Percentiles rank a stretch among this genome's conserved stretches.
Conservation (phyloP, 208 protist species). For the Trypanosoma avium region DNA sequence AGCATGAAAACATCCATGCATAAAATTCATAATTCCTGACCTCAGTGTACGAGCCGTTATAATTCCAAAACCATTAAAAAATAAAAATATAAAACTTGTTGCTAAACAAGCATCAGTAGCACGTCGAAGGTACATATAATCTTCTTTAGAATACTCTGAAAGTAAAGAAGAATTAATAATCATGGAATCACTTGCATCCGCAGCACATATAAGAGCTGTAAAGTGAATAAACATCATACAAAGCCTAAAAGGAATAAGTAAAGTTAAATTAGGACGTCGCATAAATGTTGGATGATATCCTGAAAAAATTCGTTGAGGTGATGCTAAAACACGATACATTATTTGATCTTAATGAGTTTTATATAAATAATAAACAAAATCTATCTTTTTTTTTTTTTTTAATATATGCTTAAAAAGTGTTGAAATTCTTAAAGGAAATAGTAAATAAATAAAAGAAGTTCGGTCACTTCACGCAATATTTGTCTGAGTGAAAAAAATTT, state of each 20-base stretch:
- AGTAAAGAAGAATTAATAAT: conserved; percentile 40
- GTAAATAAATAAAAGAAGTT: too few species aligned
- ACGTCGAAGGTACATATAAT: conserved; percentile 47
- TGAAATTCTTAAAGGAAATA: too few species aligned
- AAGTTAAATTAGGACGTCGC: conserved; percentile 40
- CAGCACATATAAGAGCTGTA: conserved; percentile 51
- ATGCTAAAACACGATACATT: conserved; percentile 19
- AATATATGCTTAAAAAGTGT: too few species aligned
- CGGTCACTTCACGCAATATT: too few species aligned
- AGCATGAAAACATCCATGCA: conserved; percentile 53
- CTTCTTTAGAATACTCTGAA: conserved; percentile 27
- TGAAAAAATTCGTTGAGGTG: background rate
- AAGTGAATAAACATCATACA: conserved; percentile 54
- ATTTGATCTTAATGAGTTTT: too few species aligned
- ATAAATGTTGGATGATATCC: conserved; percentile 24
- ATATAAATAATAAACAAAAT: too few species aligned
- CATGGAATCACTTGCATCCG: conserved; percentile 50
- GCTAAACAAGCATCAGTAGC: conserved; percentile 45
- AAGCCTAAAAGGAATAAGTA: conserved; percentile 61
- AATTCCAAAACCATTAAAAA: conserved; percentile 52
- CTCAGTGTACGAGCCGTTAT: conserved; percentile 67
- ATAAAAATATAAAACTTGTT: conserved; percentile 45
- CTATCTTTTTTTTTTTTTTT: too few species aligned
- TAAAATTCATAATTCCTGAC: conserved; percentile 48
- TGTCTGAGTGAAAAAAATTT: too few species aligned